Base-by-base conservation (phyloP, 352 stramenopile species). In the Pythium angustatum region DNA sequence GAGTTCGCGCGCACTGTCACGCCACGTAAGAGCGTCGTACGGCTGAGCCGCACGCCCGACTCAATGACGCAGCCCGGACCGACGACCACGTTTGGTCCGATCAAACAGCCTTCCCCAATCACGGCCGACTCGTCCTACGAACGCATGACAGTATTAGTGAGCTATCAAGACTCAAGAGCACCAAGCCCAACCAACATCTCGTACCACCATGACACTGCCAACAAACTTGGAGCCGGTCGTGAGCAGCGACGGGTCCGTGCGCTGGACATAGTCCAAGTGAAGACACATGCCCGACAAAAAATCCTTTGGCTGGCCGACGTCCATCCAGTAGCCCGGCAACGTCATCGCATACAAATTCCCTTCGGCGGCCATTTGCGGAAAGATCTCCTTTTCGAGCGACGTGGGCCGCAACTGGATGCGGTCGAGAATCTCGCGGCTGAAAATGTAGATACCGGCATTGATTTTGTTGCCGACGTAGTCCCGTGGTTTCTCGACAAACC, bases 401-500 rank as follows among this genome's bases (percentile, higher is more conserved):
- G 89, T 97, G n/a, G 89, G 89, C 24, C 83, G 79, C 33, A 94
- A 61, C 73, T 83, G 55, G 54, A 97, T 97, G 19, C 88, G 81
- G 55, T 96, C 86, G 26, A 97, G 76, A 24, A 97, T 81, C 58
- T 93, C 84, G 22, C 83, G 81, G 60, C 91, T 94, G 64, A 97
- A 95, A 26, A 96, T 90, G 70, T 97, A 97, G 44, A 97, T 94
- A 27, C 88, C 89, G 8, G 88, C 89, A 62, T 96, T 97, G 67
- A 97, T 94, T 71, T 96, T 87, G 77, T 96, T 95, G 63, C 88
- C 87, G 30, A 97, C 87, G 65, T 91, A 97, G 51, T 95, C 85
- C 36, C 78, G 78, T 8, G 89, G 89, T 71, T 97, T 97, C 69
- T 97, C 89, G 33, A 97, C 85, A 62, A 97, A 97, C 34, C 78